Evolutionary conservation across 2,329 filamentous ascomycete genomes (phyloP).

Genomic region (Fusarium sp.): DNA sequence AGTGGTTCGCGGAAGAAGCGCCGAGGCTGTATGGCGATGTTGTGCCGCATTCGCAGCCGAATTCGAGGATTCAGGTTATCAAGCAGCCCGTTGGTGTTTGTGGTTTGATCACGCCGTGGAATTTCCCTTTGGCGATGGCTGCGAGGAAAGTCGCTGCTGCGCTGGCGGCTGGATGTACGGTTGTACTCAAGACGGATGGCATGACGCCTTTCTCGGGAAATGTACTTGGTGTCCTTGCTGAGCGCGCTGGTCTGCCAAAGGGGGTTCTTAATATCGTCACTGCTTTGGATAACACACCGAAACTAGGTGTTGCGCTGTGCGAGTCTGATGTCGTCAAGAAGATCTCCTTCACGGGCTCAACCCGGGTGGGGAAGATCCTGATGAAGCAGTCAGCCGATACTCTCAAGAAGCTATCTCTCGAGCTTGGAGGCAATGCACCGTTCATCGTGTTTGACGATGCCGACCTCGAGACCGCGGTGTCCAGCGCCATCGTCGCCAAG

Average conservation of each 20-base stretch:
- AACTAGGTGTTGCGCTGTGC: slow-evolving; percentile 73
- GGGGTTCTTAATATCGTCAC: slow-evolving; percentile 67
- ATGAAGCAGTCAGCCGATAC: slow-evolving; percentile 79
- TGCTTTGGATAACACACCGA: slow-evolving; percentile 72
- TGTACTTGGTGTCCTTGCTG: slow-evolving; percentile 82
- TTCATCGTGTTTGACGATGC: slow-evolving; percentile 85
- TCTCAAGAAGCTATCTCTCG: slow-evolving; percentile 74
- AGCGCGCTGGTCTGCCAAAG: slow-evolving; percentile 72
- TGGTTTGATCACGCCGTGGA: slow-evolving; percentile 58
- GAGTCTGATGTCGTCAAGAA: slow-evolving; percentile 74
- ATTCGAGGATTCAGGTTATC: slow-evolving; percentile 73
- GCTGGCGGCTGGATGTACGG: slow-evolving; percentile 77
- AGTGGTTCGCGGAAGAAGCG: slow-evolving; percentile 66
- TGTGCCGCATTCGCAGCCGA: slow-evolving; percentile 68
- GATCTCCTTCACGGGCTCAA: slow-evolving; percentile 78
- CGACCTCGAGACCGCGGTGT: slow-evolving; percentile 77
- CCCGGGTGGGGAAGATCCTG: slow-evolving; percentile 61
- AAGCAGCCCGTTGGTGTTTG: slow-evolving; percentile 49
- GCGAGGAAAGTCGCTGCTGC: slow-evolving; percentile 60
- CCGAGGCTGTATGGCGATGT: slow-evolving; percentile 68
- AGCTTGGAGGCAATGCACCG: slow-evolving; percentile 76
- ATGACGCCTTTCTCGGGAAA: slow-evolving; percentile 90
- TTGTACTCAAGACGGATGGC: slow-evolving; percentile 86
- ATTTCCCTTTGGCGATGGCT: slow-evolving; percentile 68
- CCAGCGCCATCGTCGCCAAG: slow-evolving; percentile 76